These are phyloP conservation scores for Podospora pseudocomata DNA, from an alignment of 495 filamentous ascomycete species.

Conservation along the genomic window DNA sequence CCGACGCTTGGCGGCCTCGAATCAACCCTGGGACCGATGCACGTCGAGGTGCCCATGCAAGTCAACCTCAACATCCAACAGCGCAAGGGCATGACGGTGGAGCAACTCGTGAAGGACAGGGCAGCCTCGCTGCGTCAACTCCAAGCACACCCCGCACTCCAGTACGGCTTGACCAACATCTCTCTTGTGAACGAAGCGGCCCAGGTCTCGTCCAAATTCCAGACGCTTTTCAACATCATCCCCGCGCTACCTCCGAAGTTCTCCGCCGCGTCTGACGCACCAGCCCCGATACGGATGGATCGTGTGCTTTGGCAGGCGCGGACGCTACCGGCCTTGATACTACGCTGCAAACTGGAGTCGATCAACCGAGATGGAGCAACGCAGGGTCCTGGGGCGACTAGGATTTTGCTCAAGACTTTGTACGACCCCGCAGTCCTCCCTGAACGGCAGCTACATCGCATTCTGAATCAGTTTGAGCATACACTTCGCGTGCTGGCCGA, in stretches of 20 bases:
- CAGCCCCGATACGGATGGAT: background rate
- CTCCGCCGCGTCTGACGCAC: background rate
- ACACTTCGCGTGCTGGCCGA: background rate
- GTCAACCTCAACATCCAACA: background rate
- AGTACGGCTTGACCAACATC: background rate
- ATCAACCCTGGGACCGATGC: background rate
- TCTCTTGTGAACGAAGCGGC: background rate
- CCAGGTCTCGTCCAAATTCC: background rate
- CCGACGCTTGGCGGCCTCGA: background rate
- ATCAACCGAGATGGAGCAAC: background rate
- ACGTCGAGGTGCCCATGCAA: background rate
- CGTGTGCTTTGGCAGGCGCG: background rate
- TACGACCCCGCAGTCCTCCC: background rate
- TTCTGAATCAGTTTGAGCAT: background rate
- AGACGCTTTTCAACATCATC: constrained; percentile 1
- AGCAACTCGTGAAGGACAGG: background rate
- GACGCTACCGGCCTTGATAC: background rate
- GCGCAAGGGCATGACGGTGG: constrained; percentile 1
- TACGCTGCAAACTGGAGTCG: background rate
- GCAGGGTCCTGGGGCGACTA: background rate
- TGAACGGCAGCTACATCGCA: background rate
- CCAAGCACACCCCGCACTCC: background rate
- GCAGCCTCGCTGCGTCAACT: background rate
- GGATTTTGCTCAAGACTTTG: background rate
- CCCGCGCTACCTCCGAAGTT: background rate